These are phyloP conservation scores for Macrotyloma uniflorum DNA, from an alignment of 306 rosid species.

Conservation along the genomic window DNA sequence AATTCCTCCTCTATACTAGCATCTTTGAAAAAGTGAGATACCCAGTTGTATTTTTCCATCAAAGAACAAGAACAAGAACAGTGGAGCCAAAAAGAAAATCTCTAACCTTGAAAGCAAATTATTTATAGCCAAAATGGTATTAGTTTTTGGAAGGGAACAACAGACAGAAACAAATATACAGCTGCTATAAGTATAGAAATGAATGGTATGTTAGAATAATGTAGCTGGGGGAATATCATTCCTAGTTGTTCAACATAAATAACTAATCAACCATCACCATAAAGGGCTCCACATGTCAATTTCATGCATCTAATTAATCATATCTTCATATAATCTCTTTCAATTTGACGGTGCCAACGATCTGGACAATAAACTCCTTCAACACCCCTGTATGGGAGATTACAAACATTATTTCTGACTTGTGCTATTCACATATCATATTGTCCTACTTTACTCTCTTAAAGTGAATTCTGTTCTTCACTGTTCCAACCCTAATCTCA, in stretches of 20 bases:
- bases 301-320: background rate
- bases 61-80: background rate
- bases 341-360: background rate
- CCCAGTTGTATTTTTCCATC: background rate
- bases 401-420: conserved; percentile 8
- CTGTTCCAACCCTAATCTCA: background rate
- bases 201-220: conserved; percentile 27
- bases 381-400: conserved; percentile 5
- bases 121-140: background rate
- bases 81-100: background rate
- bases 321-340: background rate
- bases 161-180: conserved; percentile 5
- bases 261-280: conserved; percentile 14
- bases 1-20: too few species aligned
- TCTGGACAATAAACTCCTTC: conserved; percentile 2
- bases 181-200: conserved; percentile 20
- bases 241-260: conserved; percentile 34
- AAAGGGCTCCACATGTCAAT: conserved; percentile 46
- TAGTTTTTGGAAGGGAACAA: conserved; percentile 25
- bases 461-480: background rate
- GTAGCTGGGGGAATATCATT: conserved; percentile 42
- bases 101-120: background rate
- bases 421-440: conserved; percentile 20
- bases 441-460: conserved; percentile 24
- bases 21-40: background rate